Conservation (phyloP, 2,329 filamentous ascomycete genomes). For the Westerdykella ornata region DNA sequence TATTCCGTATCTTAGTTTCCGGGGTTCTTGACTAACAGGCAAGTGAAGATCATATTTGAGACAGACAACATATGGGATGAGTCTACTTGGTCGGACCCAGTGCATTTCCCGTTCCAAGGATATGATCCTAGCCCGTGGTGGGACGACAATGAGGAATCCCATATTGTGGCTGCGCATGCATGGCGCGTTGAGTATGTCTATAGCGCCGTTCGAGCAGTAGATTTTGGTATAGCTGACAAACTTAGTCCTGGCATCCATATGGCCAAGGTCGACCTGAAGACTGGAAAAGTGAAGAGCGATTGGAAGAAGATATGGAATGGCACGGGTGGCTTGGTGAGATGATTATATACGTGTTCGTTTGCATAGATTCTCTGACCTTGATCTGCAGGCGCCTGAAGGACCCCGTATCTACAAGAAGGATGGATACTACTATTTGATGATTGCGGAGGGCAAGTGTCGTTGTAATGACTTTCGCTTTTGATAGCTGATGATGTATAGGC, state of each 20-base stretch:
- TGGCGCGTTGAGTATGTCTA: conserved; percentile 14
- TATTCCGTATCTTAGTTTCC: no score
- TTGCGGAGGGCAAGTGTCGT: conserved; percentile 23
- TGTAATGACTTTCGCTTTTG: not conserved
- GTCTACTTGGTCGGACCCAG: conserved; percentile 44
- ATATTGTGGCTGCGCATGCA: conserved; percentile 37
- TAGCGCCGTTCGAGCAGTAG: not conserved
- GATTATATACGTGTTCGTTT: not conserved
- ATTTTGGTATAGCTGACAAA: not conserved
- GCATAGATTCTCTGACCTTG: not conserved
- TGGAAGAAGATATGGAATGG: conserved; percentile 33
- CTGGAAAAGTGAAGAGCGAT: conserved; percentile 20
- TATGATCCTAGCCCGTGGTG: conserved; percentile 53
- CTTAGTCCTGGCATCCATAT: conserved; percentile 24
- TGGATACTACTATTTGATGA: conserved; percentile 28
- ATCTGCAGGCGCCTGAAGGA: conserved; percentile 24
- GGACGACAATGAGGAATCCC: conserved; percentile 51
- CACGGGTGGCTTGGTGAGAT: conserved; percentile 23
- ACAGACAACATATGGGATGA: conserved; percentile 40
- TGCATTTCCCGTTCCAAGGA: conserved; percentile 45
- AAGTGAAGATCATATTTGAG: conserved; percentile 41
- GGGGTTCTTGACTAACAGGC: no score
- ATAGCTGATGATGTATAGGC: conserved; percentile 6
- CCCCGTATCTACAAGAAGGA: conserved; percentile 36
- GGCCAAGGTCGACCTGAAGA: conserved; percentile 28